These are phyloP conservation scores for Metschnikowia matae DNA, from an alignment of 805 yeast species.

Conservation along the genomic window DNA sequence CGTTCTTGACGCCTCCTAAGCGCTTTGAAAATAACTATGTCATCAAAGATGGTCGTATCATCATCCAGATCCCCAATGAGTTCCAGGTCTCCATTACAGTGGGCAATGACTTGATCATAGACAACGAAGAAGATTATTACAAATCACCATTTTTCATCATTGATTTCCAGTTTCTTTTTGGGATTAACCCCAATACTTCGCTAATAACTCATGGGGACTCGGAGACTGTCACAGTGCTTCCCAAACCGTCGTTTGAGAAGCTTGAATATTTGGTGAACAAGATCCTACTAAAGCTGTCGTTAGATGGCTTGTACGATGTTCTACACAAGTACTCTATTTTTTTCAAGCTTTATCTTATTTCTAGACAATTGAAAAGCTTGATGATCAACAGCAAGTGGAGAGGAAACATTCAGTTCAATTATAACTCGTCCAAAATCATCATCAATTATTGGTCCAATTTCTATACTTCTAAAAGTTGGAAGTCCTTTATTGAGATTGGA, in stretches of 20 bases:
- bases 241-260: slow-evolving; percentile 30
- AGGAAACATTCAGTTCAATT: slow-evolving; percentile 54
- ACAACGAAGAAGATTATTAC: slow-evolving; percentile 44
- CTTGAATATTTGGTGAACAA: slow-evolving; percentile 57
- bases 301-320: slow-evolving; percentile 52
- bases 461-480: slow-evolving; percentile 42
- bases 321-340: slow-evolving; percentile 59
- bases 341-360: slow-evolving; percentile 58
- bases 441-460: slow-evolving; percentile 60
- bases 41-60: slow-evolving; percentile 73
- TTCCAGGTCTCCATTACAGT: slow-evolving; percentile 64
- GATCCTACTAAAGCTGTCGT: slow-evolving; percentile 42
- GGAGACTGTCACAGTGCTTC: slow-evolving; percentile 27
- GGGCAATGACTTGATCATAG: slow-evolving; percentile 51
- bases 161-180: slow-evolving; percentile 65
- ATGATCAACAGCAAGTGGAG: slow-evolving; percentile 50
- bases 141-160: slow-evolving; percentile 70
- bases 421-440: slow-evolving; percentile 50
- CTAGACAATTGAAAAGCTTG: slow-evolving; percentile 51
- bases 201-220: slow-evolving; percentile 28
- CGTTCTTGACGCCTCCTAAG: slow-evolving; percentile 62
- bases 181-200: slow-evolving; percentile 36
- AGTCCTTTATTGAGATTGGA: slow-evolving; percentile 59
- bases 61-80: slow-evolving; percentile 56
- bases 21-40: slow-evolving; percentile 55